A percentile compares a stretch with the other conserved stretches of the same genome.
Evolutionary conservation across 2,329 filamentous ascomycete genomes (phyloP).

Genomic region (Curvularia verruculosa): DNA sequence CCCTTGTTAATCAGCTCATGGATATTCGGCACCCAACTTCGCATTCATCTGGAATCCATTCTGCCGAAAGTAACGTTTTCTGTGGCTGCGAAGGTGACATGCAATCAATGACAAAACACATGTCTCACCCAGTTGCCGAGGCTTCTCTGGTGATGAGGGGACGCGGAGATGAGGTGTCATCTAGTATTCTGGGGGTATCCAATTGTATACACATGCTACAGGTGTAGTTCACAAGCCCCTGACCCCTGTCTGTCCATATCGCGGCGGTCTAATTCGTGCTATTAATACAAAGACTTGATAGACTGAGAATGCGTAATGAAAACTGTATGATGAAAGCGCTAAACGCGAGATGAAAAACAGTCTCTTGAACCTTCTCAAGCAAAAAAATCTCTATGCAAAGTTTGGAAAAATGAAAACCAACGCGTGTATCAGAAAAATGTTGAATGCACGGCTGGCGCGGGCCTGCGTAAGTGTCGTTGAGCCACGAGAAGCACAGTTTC

Average conservation of each 20-base stretch:
- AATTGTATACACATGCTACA: slow-evolving; percentile 12
- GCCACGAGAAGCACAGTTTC: neutral
- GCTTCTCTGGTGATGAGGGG: slow-evolving; percentile 5
- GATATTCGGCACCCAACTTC: slow-evolving; percentile 7
- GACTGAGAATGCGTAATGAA: slow-evolving; percentile 6
- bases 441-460: neutral
- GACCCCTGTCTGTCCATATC: slow-evolving; percentile 7
- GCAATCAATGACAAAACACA: slow-evolving; percentile 1
- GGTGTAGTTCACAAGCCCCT: slow-evolving; percentile 7
- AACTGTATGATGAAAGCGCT: slow-evolving; percentile 6
- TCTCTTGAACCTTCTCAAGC: neutral
- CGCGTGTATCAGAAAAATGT: neutral
- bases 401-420: neutral
- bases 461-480: neutral
- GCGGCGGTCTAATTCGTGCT: slow-evolving; percentile 9
- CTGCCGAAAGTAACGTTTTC: slow-evolving; percentile 18
- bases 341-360: slow-evolving; percentile 1
- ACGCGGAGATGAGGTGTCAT: slow-evolving; percentile 1
- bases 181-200: slow-evolving; percentile 4
- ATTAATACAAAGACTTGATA: slow-evolving; percentile 24
- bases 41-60: slow-evolving; percentile 20
- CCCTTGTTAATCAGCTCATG: slow-evolving; percentile 6
- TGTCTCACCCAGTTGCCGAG: neutral
- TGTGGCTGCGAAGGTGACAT: slow-evolving; percentile 14
- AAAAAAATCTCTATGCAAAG: neutral